Percentiles rank a stretch among this genome's conserved stretches.
Evolutionary conservation across 2,329 filamentous ascomycete species (phyloP).

Genomic region (Pseudocercospora ulei): DNA sequence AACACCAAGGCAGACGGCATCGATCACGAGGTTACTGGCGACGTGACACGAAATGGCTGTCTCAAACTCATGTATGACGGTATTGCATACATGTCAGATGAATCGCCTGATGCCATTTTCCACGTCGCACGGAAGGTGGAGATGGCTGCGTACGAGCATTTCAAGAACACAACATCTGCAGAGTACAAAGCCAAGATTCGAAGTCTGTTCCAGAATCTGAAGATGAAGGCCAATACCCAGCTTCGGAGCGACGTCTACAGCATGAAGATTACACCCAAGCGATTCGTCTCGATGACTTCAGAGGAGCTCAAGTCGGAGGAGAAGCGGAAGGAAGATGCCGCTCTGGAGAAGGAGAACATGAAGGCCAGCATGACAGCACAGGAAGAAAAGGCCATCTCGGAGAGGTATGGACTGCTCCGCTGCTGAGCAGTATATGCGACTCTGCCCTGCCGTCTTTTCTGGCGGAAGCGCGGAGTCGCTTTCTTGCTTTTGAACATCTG

Average conservation of each 20-base stretch:
- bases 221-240: slow-evolving; percentile 75
- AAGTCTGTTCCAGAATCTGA: slow-evolving; percentile 87
- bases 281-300: slow-evolving; percentile 76
- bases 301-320: slow-evolving; percentile 86
- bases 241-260: slow-evolving; percentile 66
- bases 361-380: slow-evolving; percentile 91
- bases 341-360: slow-evolving; percentile 85
- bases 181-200: slow-evolving; percentile 83
- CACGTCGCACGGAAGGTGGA: slow-evolving; percentile 61
- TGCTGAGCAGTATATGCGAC: slow-evolving; percentile 2
- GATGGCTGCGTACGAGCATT: slow-evolving; percentile 59
- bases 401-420: slow-evolving; percentile 27
- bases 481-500: slow-evolving; percentile 27
- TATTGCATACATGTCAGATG: slow-evolving; percentile 60
- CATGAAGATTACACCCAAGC: slow-evolving; percentile 60
- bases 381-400: slow-evolving; percentile 70
- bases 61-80: slow-evolving; percentile 92
- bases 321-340: slow-evolving; percentile 63
- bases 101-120: slow-evolving; percentile 57
- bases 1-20: slow-evolving; percentile 74
- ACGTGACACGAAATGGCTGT: slow-evolving; percentile 67
- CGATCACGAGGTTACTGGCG: slow-evolving; percentile 64
- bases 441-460: slow-evolving; percentile 16
- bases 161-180: slow-evolving; percentile 58
- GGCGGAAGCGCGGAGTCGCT: slow-evolving; percentile 27